Conservation (phyloP, 2,329 filamentous ascomycete species). For the Talaromyces rugulosus region DNA sequence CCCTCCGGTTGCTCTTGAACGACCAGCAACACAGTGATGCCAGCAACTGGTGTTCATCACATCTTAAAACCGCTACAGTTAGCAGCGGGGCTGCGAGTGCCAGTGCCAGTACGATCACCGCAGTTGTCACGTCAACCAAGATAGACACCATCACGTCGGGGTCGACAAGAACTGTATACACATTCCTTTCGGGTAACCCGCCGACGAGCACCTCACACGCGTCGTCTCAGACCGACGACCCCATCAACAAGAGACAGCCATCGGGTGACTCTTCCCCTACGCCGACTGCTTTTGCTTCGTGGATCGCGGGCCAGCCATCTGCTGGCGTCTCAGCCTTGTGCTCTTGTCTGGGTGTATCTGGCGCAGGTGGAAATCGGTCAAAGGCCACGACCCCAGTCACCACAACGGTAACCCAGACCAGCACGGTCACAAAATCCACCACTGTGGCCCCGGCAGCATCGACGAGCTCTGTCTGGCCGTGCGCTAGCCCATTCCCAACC, state of each 20-base stretch:
- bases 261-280: neutral
- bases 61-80: neutral
- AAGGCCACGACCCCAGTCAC: neutral
- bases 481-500: constrained; percentile 9
- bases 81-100: neutral
- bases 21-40: neutral
- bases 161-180: constrained; percentile 6
- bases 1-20: neutral
- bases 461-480: constrained; percentile 5
- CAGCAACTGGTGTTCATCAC: neutral
- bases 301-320: neutral
- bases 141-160: constrained; percentile 4
- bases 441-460: neutral
- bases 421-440: constrained; percentile 3
- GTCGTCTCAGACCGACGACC: neutral
- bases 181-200: constrained; percentile 9
- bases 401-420: neutral
- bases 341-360: neutral
- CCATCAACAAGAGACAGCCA: neutral
- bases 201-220: neutral
- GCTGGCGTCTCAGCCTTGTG: neutral
- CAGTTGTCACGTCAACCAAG: neutral
- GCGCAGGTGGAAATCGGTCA: neutral
- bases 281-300: neutral
- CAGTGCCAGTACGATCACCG: neutral